phyloP scores from a whole-genome alignment of 768 basidiomycete species.

The Coprinopsis sp. region DNA sequence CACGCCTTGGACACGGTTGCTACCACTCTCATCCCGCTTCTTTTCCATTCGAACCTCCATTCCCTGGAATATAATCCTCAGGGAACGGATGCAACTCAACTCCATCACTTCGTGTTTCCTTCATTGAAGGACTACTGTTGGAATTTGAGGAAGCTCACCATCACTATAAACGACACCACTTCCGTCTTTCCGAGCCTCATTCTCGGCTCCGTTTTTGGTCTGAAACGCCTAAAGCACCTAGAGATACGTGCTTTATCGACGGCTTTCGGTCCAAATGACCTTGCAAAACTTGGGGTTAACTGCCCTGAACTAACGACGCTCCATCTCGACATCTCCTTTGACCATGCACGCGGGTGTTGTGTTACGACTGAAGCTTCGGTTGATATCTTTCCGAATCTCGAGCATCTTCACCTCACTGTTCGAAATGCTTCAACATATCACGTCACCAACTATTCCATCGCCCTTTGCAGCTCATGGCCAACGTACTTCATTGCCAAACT shows the following conservation, averaged over 20 bases:
- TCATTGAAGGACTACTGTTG: not conserved
- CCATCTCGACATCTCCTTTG: not conserved
- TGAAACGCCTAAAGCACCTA: not conserved
- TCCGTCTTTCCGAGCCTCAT: not conserved
- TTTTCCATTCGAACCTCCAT: not conserved
- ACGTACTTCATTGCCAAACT: no score
- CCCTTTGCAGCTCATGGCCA: no score
- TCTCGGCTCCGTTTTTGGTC: not conserved
- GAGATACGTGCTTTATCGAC: not conserved
- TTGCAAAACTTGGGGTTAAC: not conserved
- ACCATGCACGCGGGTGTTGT: no score
- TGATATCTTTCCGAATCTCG: no score
- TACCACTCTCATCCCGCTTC: not conserved
- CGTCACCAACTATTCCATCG: no score
- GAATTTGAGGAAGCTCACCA: not conserved
- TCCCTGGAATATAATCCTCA: not conserved
- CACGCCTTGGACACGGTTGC: not conserved
- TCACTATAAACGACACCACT: not conserved
- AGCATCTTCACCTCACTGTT: no score
- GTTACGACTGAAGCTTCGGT: no score
- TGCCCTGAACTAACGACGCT: not conserved
- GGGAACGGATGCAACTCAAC: not conserved
- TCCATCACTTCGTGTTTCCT: not conserved
- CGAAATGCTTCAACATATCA: no score
- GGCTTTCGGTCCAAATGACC: not conserved